Evolutionary conservation across 2,329 filamentous ascomycete genomes (phyloP), one percentile per base, ranked within the genome.

Genomic region (Fusarium ramigenum): DNA sequence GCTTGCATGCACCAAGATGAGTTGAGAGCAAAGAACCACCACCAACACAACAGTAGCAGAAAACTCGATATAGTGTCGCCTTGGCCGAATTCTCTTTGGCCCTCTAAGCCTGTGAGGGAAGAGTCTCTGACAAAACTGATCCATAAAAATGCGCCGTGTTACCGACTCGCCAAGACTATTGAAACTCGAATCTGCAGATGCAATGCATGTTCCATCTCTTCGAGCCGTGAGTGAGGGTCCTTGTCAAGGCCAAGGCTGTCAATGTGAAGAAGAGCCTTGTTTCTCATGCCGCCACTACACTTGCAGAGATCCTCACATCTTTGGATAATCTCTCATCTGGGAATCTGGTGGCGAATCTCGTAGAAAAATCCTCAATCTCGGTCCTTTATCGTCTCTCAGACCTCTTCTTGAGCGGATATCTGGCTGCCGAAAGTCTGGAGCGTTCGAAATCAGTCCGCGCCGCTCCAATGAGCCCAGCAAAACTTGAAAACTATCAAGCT

Each of bases 391-490:
- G 34, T 40, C 60, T 54, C 54, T 44, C 58, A 54, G 44, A 49
- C 40, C 34, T 50, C 39, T 32, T n/a, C 44, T 47, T 58, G 54
- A 53, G 53, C 52, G 60, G 58, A 74, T 63, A 59, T 56, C 39
- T 64, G 53, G 50, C 18, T 30, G 21, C 56, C 66, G 59, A 66
- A 58, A 63, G 69, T 76, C 75, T 77, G 57, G 75, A 77, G 66
- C 67, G 69, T 60, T 77, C 75, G 28, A 75, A 66, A 74, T 60
- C 37, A 56, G 42, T 30, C 63, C 57, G 49, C 58, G 60, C 63
- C 64, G 63, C 64, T 64, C 39, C 63, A 69, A 69, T 47, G 52
- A 53, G 63, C 56, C 56, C 49, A 37, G 37, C 39, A 68, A 57
- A 73, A 59, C 72, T 60, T 61, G 57, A 50, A 69, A 60, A 52